phyloP scores from a whole-genome alignment of 73 alveolate species.

The Tetrahymena elliotti region DNA sequence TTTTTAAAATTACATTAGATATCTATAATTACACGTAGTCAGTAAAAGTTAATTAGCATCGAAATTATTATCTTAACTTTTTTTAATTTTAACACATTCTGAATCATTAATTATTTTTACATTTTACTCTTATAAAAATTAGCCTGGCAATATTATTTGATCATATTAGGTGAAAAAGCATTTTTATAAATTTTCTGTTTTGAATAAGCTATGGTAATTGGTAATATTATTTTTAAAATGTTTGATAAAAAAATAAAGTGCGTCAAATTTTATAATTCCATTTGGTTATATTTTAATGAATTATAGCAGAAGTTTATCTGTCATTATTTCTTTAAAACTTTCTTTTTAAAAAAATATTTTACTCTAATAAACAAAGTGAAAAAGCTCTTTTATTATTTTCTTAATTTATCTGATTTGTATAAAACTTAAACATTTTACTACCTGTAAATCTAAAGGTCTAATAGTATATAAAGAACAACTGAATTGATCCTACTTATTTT shows the following conservation, averaged over 20 bases:
- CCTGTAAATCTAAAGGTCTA: background rate
- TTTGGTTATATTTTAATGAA: background rate
- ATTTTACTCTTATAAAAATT: no score
- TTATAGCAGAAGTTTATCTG: background rate
- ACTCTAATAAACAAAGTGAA: background rate
- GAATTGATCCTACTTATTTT: background rate
- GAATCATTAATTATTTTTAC: no score
- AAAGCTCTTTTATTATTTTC: background rate
- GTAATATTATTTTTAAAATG: no score
- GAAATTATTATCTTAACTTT: no score
- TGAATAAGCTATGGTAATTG: no score
- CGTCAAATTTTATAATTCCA: background rate
- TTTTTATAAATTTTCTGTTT: no score
- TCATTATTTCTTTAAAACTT: background rate
- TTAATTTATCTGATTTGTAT: background rate
- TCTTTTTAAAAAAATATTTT: background rate
- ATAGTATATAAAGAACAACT: background rate
- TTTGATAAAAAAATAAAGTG: background rate
- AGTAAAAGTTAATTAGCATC: no score
- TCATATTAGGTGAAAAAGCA: no score
- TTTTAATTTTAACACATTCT: no score
- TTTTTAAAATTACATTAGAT: no score
- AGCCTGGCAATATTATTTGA: no score
- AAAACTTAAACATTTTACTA: background rate
- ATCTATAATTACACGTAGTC: no score